Conservation (phyloP, 75 land plant species). For the Cupressus sempervirens region DNA sequence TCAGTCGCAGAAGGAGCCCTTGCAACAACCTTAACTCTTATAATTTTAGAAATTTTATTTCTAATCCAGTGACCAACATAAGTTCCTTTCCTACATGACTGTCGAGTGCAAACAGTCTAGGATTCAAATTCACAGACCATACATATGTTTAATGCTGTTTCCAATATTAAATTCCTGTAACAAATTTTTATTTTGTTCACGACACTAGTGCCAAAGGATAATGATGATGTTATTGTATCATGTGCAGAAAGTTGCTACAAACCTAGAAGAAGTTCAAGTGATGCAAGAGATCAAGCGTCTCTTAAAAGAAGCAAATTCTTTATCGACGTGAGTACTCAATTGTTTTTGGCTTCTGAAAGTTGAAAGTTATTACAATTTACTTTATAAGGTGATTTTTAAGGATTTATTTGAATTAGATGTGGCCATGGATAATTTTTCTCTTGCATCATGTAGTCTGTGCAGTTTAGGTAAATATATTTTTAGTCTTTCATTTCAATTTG, state of each 20-base stretch:
- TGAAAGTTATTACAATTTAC: background rate
- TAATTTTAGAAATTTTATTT: too few species aligned
- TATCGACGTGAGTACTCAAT: slow-evolving; percentile 40
- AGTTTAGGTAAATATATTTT: background rate
- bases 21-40: too few species aligned
- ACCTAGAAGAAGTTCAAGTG: slow-evolving; percentile 21
- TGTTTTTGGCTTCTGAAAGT: background rate
- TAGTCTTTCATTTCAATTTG: background rate
- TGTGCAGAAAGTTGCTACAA: slow-evolving; percentile 28
- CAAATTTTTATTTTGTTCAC: background rate
- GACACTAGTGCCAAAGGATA: background rate
- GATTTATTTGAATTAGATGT: background rate
- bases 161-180: background rate
- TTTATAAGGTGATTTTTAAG: background rate
- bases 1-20: too few species aligned
- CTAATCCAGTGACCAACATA: too few species aligned
- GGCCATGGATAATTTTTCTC: background rate
- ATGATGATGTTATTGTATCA: background rate
- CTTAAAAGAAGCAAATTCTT: slow-evolving; percentile 46
- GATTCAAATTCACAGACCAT: too few species aligned
- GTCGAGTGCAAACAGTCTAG: too few species aligned
- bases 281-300: slow-evolving; percentile 42
- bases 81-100: too few species aligned
- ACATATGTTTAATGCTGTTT: background rate
- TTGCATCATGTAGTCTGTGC: background rate